Evolutionary conservation across 257 asterid genomes (phyloP), one percentile per base, ranked within the genome.

Genomic region (Przewalskia tangutica): DNA sequence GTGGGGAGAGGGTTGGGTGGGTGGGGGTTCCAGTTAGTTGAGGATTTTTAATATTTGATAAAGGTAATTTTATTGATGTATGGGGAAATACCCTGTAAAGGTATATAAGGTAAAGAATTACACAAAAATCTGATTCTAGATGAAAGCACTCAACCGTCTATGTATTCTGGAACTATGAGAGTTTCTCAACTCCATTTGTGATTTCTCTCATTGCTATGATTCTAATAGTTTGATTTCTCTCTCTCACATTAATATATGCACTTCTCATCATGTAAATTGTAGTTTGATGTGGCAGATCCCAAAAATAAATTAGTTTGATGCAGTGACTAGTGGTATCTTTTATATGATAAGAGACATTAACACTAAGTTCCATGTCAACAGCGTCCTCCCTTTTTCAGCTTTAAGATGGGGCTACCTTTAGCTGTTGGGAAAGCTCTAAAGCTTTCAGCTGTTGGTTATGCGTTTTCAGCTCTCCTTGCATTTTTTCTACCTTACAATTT

Each of bases 331-430:
- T 73, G 3, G 20, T 18, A 46, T 34, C 44, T 77, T 13, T 75
- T 59, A 5, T 17, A 10, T 62, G 58, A 16, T 68, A 85, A 46
- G n/a, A 53, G 18, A 23, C 55, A 44, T 82, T 34, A 56, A 46
- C 64, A 32, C 53, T 46, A 40, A 48, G n/a, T 50, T 83, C 78
- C 79, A 53, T 89, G 23, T 83, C 59, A 51, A 88, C 98, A 96
- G 99, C 89, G 97, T 6, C 97, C 98, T 85, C 97, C 97, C 40
- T 93, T 91, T 93, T 96, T 93, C 87, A 91, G 95, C 91, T 91
- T 91, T 87, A 94, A 96, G 91, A 94, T 91, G 91, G 97, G 97
- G 17, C 87, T 96, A 86, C 95, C 93, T 32, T 81, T 83, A 81
- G 91, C 97, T 78, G 80, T 92, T 51, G 77, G 89, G 18, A 91